phyloP scores from a whole-genome alignment of 208 protist species.

The Trypanosoma grayi region DNA sequence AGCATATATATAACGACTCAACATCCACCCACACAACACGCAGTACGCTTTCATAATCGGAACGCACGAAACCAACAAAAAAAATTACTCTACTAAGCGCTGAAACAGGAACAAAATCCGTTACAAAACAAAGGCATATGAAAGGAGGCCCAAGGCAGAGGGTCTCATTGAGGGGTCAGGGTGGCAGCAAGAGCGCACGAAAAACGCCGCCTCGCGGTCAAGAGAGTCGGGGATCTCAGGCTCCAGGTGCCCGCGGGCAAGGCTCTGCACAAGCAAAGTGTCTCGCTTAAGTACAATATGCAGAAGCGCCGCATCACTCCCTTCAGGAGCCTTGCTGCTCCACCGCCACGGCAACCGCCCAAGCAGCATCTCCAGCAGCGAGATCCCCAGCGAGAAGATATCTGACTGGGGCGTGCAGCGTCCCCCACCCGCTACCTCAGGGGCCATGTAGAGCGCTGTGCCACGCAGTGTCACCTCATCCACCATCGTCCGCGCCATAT shows the following conservation, averaged over 20 bases:
- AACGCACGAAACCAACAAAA: no score
- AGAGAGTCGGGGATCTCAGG: conserved; percentile 58
- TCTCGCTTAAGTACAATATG: conserved; percentile 42
- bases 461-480: conserved; percentile 64
- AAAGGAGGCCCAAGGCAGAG: conserved; percentile 51
- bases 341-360: conserved; percentile 70
- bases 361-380: conserved; percentile 75
- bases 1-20: no score
- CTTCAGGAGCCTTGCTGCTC: conserved; percentile 27
- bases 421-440: conserved; percentile 64
- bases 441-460: conserved; percentile 82
- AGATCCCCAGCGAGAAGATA: conserved; percentile 80
- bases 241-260: conserved; percentile 44
- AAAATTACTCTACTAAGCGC: no score
- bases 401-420: conserved; percentile 61
- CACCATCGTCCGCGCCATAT: conserved; percentile 18
- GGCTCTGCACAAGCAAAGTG: conserved; percentile 51
- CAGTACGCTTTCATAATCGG: no score
- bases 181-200: conserved; percentile 57
- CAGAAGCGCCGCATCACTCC: conserved; percentile 31
- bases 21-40: no score
- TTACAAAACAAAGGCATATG: conserved; percentile 52
- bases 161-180: conserved; percentile 45
- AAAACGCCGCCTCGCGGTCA: conserved; percentile 42
- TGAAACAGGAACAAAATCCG: no score